These are phyloP conservation scores for Rubia tinctorum DNA, from an alignment of 305 asterid species.

Conservation along the genomic window DNA sequence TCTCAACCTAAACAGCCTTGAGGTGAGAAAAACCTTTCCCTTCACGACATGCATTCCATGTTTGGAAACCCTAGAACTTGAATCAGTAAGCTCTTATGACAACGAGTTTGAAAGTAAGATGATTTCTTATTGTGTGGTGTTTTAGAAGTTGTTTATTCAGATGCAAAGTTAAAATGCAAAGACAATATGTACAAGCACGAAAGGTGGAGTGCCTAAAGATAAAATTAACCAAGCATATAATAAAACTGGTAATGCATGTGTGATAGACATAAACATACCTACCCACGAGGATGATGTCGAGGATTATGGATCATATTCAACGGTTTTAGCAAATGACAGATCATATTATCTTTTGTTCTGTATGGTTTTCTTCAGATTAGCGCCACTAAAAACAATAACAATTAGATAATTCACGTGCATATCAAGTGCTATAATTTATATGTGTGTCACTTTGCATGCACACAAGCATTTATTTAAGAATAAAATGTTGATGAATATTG, in stretches of 20 bases:
- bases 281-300: background rate
- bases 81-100: background rate
- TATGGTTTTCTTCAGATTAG: too few species aligned
- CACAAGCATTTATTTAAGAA: too few species aligned
- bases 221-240: background rate
- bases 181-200: background rate
- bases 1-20: background rate
- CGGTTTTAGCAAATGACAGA: background rate
- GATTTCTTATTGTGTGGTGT: background rate
- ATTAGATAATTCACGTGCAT: too few species aligned
- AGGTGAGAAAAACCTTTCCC: background rate
- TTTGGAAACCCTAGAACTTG: background rate
- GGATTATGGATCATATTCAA: background rate
- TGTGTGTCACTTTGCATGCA: too few species aligned
- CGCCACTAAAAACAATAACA: too few species aligned
- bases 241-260: background rate
- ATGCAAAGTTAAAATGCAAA: background rate
- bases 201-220: background rate
- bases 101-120: background rate
- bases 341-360: too few species aligned
- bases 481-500: too few species aligned
- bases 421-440: too few species aligned
- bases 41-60: background rate
- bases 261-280: background rate
- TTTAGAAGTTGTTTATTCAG: background rate